Conservation (phyloP, 345 rosid genomes). For the Adansonia digitata region DNA sequence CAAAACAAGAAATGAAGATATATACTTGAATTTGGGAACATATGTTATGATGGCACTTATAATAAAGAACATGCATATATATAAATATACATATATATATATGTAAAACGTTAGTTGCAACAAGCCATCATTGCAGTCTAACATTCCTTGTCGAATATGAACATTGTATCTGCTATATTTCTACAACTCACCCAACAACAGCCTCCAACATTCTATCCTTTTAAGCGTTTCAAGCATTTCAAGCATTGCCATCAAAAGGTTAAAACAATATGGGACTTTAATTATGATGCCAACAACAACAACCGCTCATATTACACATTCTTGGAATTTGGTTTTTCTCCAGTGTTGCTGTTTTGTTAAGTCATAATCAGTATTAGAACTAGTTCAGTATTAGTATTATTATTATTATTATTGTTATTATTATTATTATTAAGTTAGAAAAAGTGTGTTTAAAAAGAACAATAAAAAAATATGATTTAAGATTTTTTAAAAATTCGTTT, state of each 20-base stretch:
- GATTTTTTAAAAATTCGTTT: too few species aligned
- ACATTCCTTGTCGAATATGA: background rate
- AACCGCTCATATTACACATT: background rate
- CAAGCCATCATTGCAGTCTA: background rate
- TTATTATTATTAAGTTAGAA: too few species aligned
- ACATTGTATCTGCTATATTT: background rate
- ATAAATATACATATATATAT: too few species aligned
- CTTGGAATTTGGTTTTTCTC: background rate
- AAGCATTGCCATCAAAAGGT: too few species aligned
- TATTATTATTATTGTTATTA: too few species aligned
- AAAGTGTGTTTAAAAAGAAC: too few species aligned
- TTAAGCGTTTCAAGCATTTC: constrained; percentile 27
- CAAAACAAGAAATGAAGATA: background rate
- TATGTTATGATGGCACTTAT: constrained; percentile 10
- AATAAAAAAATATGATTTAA: too few species aligned
- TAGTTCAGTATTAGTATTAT: too few species aligned
- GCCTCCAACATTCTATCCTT: constrained; percentile 45
- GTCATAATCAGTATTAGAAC: constrained; percentile 12
- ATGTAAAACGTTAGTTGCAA: background rate
- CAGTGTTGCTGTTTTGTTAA: background rate
- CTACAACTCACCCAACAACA: constrained; percentile 12
- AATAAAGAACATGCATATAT: background rate
- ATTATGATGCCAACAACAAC: background rate
- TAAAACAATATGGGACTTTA: background rate
- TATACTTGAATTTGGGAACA: background rate